A percentile compares a stretch with the other conserved stretches of the same genome.
These are phyloP conservation scores for Cordia subcordata DNA, from an alignment of 257 asterid species.

Conservation along the genomic window DNA sequence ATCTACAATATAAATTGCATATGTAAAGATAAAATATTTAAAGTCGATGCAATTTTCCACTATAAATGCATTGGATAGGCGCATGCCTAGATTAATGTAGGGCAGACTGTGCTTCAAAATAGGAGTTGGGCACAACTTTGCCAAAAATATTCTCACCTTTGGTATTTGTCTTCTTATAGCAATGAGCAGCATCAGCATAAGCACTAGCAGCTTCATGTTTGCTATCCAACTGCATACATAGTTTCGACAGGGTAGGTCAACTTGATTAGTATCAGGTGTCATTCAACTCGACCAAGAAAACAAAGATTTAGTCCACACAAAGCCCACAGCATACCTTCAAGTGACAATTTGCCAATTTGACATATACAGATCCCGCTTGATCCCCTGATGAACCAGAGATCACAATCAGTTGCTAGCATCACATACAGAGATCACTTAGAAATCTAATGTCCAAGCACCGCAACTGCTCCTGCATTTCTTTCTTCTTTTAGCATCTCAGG, in stretches of 20 bases:
- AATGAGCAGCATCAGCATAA: constrained; percentile 87
- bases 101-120: no score
- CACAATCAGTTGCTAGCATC: not conserved
- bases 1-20: no score
- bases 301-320: not conserved
- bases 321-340: constrained; percentile 43
- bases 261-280: not conserved
- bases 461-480: not conserved
- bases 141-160: constrained; percentile 36
- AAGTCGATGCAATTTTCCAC: no score
- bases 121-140: not conserved
- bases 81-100: no score
- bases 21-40: no score
- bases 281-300: not conserved
- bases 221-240: constrained; percentile 67
- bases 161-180: constrained; percentile 66
- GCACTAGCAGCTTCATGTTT: constrained; percentile 91
- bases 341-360: constrained; percentile 79
- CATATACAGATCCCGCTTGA: constrained; percentile 81
- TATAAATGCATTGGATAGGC: no score
- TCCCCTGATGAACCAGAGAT: constrained; percentile 57
- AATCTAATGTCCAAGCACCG: not conserved
- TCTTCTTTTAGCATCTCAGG: not conserved
- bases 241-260: not conserved
- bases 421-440: not conserved